Base-by-base conservation (phyloP, 805 yeast species). In the fission yeast (Schizosaccharomyces pombe) region DNA sequence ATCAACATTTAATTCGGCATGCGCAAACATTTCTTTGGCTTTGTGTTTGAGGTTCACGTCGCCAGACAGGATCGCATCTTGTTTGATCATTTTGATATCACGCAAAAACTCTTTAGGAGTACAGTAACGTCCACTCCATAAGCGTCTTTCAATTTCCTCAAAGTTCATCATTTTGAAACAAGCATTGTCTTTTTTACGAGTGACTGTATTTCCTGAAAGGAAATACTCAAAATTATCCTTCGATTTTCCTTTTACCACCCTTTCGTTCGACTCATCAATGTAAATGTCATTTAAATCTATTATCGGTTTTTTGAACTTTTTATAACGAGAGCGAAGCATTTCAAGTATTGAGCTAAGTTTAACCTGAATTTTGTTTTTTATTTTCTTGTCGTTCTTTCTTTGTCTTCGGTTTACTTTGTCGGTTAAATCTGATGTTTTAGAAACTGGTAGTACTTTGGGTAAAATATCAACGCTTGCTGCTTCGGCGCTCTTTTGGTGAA, bases 41-140 rank as follows among this genome's bases (percentile, higher is more conserved):
- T 75, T 75, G 43, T 75, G 71, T 12, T 28, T 37, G 11, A 31
- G 33, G n/a, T 32, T 24, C 8, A n/a, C 5, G n/a, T 39, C 22
- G 12, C 54, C 33, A 22, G 8, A 31, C 12, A 12, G 29, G 11
- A n/a, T 22, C 0, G 94, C 75, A 68, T 91, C 99, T 34, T 72
- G 72, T 47, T 83, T 79, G 37, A 91, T 89, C 77, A 82, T 73
- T 62, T 80, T 85, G 49, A 91, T 75, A 63, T 91, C 98, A 59
- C 75, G 77, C 60, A 87, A 68, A 62, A 83, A 89, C 64, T 91
- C 96, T 59, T 78, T 80, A 14, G 97, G 96, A 61, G 86, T 95
- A 39, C 85, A 80, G 62, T 91, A 91, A 65, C 68, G 91, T 0
- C 98, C 98, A 65, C 91, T 91, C 98, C 98, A 91, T 55, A 91